Percentiles rank a stretch among this genome's conserved stretches.
Conservation (phyloP, 306 rosid species). For the Mimosa bimucronata region DNA sequence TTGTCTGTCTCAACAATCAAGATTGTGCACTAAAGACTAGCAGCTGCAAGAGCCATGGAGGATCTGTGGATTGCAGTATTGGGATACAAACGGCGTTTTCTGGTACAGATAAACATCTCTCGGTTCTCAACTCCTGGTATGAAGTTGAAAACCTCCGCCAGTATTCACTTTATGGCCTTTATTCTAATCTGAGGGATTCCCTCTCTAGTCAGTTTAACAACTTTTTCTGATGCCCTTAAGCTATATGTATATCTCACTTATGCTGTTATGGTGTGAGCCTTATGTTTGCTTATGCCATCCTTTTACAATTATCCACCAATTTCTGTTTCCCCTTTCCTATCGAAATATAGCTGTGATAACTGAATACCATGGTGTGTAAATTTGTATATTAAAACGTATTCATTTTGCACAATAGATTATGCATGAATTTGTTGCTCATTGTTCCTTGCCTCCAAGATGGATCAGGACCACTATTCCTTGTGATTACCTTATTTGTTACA, state of each 20-base stretch:
- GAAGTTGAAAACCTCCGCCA: slow-evolving; percentile 91
- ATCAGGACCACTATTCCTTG: not conserved
- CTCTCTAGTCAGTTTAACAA: slow-evolving; percentile 37
- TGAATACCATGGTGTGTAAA: slow-evolving; percentile 3
- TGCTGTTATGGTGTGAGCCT: not conserved
- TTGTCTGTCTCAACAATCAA: slow-evolving; percentile 83
- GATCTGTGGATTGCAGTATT: slow-evolving; percentile 83
- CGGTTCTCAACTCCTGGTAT: slow-evolving; percentile 93
- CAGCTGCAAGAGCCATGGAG: slow-evolving; percentile 67
- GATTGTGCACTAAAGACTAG: slow-evolving; percentile 75
- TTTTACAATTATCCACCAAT: not conserved
- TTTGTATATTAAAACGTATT: not conserved
- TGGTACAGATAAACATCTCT: slow-evolving; percentile 88
- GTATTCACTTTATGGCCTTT: slow-evolving; percentile 76
- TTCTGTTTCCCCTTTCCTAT: not conserved
- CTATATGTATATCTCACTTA: not conserved
- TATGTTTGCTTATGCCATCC: not conserved
- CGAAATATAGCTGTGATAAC: not conserved
- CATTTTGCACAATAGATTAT: not conserved
- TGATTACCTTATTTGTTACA: not conserved
- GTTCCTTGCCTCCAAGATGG: not conserved
- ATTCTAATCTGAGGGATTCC: slow-evolving; percentile 73
- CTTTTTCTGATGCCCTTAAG: slow-evolving; percentile 6
- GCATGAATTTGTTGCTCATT: not conserved
- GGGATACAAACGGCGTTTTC: slow-evolving; percentile 93